These are phyloP conservation scores for Ascochyta rabiei DNA, from an alignment of 2,329 filamentous ascomycete genomes.

Conservation along the genomic window DNA sequence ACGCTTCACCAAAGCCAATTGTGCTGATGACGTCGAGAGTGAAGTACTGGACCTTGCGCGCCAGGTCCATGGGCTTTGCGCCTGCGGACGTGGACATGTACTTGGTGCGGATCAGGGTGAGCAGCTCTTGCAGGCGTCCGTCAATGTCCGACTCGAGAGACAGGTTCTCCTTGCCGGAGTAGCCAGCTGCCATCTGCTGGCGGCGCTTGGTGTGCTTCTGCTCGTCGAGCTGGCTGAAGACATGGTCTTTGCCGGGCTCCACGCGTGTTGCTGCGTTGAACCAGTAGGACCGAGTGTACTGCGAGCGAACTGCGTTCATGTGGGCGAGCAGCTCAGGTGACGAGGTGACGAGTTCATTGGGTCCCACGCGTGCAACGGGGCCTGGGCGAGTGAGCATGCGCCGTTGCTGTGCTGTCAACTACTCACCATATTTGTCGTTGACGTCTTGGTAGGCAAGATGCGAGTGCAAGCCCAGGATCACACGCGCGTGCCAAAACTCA, in stretches of 20 bases:
- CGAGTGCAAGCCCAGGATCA: conserved; percentile 20
- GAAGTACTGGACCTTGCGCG: conserved; percentile 57
- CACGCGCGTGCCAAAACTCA: conserved; percentile 28
- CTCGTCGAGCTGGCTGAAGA: conserved; percentile 58
- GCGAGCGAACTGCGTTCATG: conserved; percentile 48
- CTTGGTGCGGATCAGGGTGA: conserved; percentile 55
- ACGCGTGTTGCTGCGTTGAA: conserved; percentile 49
- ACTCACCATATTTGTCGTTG: conserved; percentile 33
- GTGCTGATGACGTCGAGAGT: conserved; percentile 61
- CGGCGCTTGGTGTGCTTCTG: conserved; percentile 49
- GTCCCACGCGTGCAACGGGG: conserved; percentile 52
- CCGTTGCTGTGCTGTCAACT: not conserved
- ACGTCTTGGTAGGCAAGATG: conserved; percentile 30
- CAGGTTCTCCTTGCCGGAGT: conserved; percentile 59
- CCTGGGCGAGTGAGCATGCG: conserved; percentile 27
- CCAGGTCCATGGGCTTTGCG: conserved; percentile 51
- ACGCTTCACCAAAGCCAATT: conserved; percentile 58
- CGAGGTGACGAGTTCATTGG: conserved; percentile 55
- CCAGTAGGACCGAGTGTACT: conserved; percentile 46
- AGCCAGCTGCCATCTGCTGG: conserved; percentile 58
- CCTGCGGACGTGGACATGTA: conserved; percentile 38
- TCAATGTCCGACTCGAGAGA: conserved; percentile 58
- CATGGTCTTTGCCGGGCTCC: conserved; percentile 57
- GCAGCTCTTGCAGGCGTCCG: conserved; percentile 50
- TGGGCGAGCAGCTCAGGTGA: conserved; percentile 54